phyloP scores from a whole-genome alignment of 225 moss, liverwort and hornwort genomes.

The Pleurozium schreberi region DNA sequence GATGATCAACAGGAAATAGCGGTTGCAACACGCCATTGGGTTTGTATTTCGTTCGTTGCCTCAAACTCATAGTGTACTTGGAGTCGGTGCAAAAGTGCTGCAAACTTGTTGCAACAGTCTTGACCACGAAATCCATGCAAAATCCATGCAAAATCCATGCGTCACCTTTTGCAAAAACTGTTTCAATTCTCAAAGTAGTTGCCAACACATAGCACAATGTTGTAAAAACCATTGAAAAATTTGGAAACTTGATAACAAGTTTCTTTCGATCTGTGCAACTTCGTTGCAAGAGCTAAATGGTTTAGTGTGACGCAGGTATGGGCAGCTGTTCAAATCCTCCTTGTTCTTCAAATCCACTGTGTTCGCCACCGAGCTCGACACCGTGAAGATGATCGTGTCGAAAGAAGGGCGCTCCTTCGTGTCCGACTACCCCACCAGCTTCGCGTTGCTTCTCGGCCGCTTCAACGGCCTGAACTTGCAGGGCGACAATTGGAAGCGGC shows the following conservation, averaged over 20 bases:
- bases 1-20: neutral
- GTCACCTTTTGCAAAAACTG: too few relatives aligned
- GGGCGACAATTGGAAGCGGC: conserved; percentile 45
- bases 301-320: conserved; percentile 2
- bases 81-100: neutral
- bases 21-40: neutral
- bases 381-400: conserved; percentile 45
- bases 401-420: conserved; percentile 41
- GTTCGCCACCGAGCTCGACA: conserved; percentile 26
- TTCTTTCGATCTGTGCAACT: neutral
- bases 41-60: neutral
- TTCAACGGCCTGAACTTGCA: conserved; percentile 40
- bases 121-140: neutral
- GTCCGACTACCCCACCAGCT: conserved; percentile 38
- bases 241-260: too few relatives aligned
- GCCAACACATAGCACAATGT: too few relatives aligned
- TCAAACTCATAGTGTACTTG: neutral
- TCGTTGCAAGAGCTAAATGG: neutral
- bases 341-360: conserved; percentile 31
- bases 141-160: neutral
- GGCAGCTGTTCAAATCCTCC: conserved; percentile 38
- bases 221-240: neutral
- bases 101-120: neutral
- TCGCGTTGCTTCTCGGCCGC: conserved; percentile 30
- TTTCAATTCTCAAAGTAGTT: neutral